Base-by-base conservation (phyloP, 169 alveolate species). In the Eimeria sp. region DNA sequence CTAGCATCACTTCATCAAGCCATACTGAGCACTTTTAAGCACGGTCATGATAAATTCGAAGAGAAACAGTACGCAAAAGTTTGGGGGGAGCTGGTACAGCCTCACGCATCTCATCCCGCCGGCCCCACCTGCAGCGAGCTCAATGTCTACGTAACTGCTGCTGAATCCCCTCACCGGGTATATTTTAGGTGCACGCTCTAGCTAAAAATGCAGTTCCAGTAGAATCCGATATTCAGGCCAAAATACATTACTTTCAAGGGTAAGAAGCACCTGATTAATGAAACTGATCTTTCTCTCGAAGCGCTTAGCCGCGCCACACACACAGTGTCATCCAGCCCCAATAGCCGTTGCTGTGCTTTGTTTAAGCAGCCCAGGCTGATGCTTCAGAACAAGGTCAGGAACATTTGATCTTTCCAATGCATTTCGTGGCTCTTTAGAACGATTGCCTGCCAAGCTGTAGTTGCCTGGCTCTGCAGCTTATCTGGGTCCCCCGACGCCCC, bases 81-180 rank as follows among this genome's bases (percentile, higher is more conserved):
- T 30, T 49, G 71, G 33, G 37, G 40, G 71, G 27, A 62, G 30
- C 71, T 27, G 83, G 30, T 46, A 66, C 62, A 64, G 52, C 94
- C 94, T 87, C 68, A 62, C 56, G 94, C 83, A 87, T n/a, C 46
- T 87, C 83, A 46, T 49, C 94, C 49, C 37, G 72, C 82, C 94
- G 83, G 94, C 94, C 94, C 94, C 94, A 87, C 94, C 94, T 46
- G 83, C 23, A 20, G 83, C 83, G 83, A 74, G 83, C 83, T 74
- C 83, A 74, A 74, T 74, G 83, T 74, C 83, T 74, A 74, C 83
- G 83, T 37, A 74, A 74, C 83, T 40, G 58, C 33, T 74, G 43
- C 56, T 6, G 54, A 40, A 74, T 74, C 40, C n/a, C 33, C 56
- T 4, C 43, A 40, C 83, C 83, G 83, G 40, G 54, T 74, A 14